Evolutionary conservation across 805 yeast species (phyloP), one percentile per base, ranked within the genome.

Genomic region (Cyberlindnera maritima): DNA sequence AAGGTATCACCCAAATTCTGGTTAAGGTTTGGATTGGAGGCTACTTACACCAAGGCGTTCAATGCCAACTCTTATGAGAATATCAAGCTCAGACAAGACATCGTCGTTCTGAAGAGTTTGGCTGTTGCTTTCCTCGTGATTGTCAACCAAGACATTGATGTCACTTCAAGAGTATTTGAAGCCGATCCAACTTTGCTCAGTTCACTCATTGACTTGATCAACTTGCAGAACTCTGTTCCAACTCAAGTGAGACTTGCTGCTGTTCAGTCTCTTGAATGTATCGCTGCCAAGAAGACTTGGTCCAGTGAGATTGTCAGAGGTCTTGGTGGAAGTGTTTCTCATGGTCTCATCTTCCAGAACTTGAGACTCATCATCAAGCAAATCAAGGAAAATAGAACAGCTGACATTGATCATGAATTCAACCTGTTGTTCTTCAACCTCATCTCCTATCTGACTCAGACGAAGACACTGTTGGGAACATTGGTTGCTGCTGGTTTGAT

Each of bases 311-410:
- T 91, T 19, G 72, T 90, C 44, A 75, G 89, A 48, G 81, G 87
- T 12, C 64, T 90, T 53, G 88, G 94, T 18, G 97, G 94, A 10
- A 88, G 88, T 61, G 89, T 91, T 34, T 81, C 83, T 50, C 96
- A 91, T 64, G 97, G 97, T 1, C 67, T 81, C 12, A 60, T 91
- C 34, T 87, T 85, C 67, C 90, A 87, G 58, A 76, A 83, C 26
- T 62, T 90, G 25, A 76, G 91, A 47, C 72, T 72, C 36, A 78
- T 88, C n/a, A 70, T 79, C 45, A 79, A 80, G 47, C 66, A 73
- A 36, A 54, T 81, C 31, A 64, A 70, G 40, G 66, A 69, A 10
- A 74, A 76, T 1, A 72, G 66, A 49, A 49, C 54, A 1, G 52
- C 58, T 5, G 62, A 59, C 18, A 61, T 70, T 7, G 78, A 76